Conservation (phyloP, 2,329 filamentous ascomycete genomes). For the Purpureocillium takamizusanense region DNA sequence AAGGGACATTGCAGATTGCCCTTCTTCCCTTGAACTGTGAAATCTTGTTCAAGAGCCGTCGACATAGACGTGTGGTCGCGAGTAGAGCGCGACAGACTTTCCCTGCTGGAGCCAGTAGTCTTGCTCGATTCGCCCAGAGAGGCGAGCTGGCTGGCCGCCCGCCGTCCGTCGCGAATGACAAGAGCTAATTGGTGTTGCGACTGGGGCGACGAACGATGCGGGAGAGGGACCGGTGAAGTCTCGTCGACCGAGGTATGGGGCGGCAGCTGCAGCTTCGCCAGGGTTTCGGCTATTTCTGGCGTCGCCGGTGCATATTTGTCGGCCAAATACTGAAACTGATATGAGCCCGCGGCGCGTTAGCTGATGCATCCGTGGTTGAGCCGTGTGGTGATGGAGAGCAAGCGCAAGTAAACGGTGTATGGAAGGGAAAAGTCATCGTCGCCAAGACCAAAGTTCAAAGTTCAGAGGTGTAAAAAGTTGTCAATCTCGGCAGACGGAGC, state of each 20-base stretch:
- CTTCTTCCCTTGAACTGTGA: constrained; percentile 76
- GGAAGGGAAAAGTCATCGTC: constrained; percentile 4
- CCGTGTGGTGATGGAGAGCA: background rate
- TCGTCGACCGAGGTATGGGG: constrained; percentile 40
- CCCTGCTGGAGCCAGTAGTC: constrained; percentile 39
- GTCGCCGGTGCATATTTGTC: constrained; percentile 59
- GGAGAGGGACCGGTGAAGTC: constrained; percentile 44
- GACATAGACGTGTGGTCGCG: constrained; percentile 48
- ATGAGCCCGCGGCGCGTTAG: constrained; percentile 13
- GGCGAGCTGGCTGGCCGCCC: constrained; percentile 44
- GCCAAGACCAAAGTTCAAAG: constrained; percentile 10
- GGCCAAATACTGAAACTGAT: constrained; percentile 54
- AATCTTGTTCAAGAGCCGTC: constrained; percentile 74
- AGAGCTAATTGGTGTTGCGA: constrained; percentile 49
- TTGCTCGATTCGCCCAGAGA: constrained; percentile 41
- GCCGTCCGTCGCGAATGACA: constrained; percentile 55
- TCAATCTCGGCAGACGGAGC: constrained; percentile 49
- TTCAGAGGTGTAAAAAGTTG: constrained; percentile 25
- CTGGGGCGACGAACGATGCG: constrained; percentile 31
- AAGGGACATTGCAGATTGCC: constrained; percentile 79
- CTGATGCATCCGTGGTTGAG: background rate
- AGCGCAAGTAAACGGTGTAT: background rate
- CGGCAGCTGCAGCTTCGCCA: constrained; percentile 58
- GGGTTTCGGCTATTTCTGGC: constrained; percentile 56
- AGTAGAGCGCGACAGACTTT: constrained; percentile 34